phyloP scores from a whole-genome alignment of 2,329 filamentous ascomycete genomes.

The Orbilia oligospora region DNA sequence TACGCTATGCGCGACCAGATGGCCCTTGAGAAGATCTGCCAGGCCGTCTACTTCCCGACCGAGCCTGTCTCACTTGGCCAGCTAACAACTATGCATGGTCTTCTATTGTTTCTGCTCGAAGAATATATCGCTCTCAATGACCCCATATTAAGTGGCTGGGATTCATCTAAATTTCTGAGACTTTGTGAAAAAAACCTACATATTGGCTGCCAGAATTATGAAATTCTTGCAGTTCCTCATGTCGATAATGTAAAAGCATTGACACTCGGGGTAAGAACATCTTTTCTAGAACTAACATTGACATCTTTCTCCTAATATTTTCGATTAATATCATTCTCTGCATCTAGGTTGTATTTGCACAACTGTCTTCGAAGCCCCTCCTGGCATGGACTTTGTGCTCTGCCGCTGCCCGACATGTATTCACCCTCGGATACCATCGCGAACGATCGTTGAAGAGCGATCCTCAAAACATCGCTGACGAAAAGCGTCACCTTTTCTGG shows the following conservation, averaged over 20 bases:
- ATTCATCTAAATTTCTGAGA: constrained; percentile 24
- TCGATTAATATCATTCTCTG: not conserved
- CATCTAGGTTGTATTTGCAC: constrained; percentile 43
- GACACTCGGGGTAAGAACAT: constrained; percentile 36
- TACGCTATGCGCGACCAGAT: constrained; percentile 55
- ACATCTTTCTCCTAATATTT: not conserved
- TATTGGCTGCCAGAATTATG: constrained; percentile 60
- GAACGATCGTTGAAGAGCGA: constrained; percentile 55
- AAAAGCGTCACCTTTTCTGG: constrained; percentile 58
- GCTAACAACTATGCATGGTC: constrained; percentile 56
- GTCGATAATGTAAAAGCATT: constrained; percentile 51
- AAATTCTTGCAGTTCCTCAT: constrained; percentile 44
- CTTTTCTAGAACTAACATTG: not conserved
- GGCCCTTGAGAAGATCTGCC: constrained; percentile 52
- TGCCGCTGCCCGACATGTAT: constrained; percentile 46
- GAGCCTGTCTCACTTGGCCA: constrained; percentile 55
- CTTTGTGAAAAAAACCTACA: constrained; percentile 55
- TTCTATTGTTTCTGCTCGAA: constrained; percentile 45
- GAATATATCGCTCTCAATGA: constrained; percentile 48
- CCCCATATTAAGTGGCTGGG: constrained; percentile 47
- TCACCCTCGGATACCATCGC: constrained; percentile 52
- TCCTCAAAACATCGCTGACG: constrained; percentile 39
- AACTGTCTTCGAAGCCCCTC: constrained; percentile 49
- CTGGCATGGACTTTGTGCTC: constrained; percentile 56
- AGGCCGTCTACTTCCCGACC: constrained; percentile 56